phyloP scores from a whole-genome alignment of 2,329 filamentous ascomycete genomes.

The Nannizziopsis barbatae region DNA sequence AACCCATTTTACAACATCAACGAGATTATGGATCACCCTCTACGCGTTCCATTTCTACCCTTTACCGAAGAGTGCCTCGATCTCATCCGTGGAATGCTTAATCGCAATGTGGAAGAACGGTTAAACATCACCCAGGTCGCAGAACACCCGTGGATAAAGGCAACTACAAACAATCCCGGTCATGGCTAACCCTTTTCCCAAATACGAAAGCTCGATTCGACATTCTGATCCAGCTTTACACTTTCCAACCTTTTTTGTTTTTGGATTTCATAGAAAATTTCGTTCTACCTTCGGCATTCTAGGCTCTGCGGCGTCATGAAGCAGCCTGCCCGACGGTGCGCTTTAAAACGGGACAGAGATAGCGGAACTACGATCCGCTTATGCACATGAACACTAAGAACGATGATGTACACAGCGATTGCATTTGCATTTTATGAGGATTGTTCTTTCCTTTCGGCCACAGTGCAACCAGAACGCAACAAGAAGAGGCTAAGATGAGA shows the following conservation, averaged over 20 bases:
- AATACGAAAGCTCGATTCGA: neutral
- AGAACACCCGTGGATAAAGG: conserved; percentile 65
- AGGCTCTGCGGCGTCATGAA: too few relatives aligned
- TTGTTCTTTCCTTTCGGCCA: neutral
- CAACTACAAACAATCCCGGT: conserved; percentile 12
- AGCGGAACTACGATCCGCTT: neutral
- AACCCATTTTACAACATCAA: conserved; percentile 99
- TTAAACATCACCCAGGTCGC: conserved; percentile 81
- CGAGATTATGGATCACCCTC: conserved; percentile 95
- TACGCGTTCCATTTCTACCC: conserved; percentile 64
- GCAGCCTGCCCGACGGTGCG: too few relatives aligned
- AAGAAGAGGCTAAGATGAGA: neutral
- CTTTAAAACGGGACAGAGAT: neutral
- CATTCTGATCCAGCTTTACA: neutral
- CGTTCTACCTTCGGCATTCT: too few relatives aligned
- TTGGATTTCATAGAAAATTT: neutral
- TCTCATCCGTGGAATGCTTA: conserved; percentile 80
- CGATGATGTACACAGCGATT: conserved; percentile 5
- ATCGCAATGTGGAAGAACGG: conserved; percentile 72
- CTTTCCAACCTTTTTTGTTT: neutral
- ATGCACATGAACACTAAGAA: neutral
- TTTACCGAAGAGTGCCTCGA: conserved; percentile 79
- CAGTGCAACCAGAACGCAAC: neutral
- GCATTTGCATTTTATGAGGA: conserved; percentile 2
- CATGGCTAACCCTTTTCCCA: neutral